phyloP scores from a whole-genome alignment of 495 filamentous ascomycete genomes.

The Penicillium maclennaniae region DNA sequence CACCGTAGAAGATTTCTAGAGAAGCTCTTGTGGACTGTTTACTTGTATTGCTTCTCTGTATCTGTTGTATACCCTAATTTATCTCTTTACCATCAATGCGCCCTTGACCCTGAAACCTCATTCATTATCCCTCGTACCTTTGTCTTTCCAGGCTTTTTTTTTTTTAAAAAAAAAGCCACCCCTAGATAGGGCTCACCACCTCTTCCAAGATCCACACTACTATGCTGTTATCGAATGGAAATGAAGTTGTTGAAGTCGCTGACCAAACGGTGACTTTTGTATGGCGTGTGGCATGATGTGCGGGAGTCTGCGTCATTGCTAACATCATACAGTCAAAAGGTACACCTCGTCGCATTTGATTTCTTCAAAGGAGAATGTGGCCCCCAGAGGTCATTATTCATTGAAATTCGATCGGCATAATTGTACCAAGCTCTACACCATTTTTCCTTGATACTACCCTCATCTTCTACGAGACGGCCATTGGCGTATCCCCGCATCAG shows the following conservation, averaged over 20 bases:
- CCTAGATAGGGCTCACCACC: neutral
- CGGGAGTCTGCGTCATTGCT: constrained; percentile 10
- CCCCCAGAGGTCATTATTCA: neutral
- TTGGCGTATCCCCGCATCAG: constrained; percentile 7
- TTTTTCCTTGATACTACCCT: neutral
- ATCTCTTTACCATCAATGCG: neutral
- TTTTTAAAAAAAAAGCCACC: neutral
- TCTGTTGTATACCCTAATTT: constrained; percentile 13
- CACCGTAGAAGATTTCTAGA: constrained; percentile 54
- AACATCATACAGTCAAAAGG: constrained; percentile 1
- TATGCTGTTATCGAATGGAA: neutral
- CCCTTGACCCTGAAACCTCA: neutral
- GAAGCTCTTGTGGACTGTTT: neutral
- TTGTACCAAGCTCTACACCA: neutral
- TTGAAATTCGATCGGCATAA: neutral
- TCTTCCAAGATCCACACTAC: neutral
- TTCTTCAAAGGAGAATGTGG: neutral
- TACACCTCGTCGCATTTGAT: too few relatives aligned
- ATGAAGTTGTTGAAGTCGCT: neutral
- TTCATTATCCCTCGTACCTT: neutral
- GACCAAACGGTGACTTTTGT: neutral
- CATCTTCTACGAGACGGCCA: neutral
- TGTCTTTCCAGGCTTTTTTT: neutral
- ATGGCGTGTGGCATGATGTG: constrained; percentile 7
- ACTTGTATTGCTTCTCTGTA: constrained; percentile 4